These are phyloP conservation scores for Annulohypoxylon nitens DNA, from an alignment of 495 filamentous ascomycete species.

Conservation along the genomic window DNA sequence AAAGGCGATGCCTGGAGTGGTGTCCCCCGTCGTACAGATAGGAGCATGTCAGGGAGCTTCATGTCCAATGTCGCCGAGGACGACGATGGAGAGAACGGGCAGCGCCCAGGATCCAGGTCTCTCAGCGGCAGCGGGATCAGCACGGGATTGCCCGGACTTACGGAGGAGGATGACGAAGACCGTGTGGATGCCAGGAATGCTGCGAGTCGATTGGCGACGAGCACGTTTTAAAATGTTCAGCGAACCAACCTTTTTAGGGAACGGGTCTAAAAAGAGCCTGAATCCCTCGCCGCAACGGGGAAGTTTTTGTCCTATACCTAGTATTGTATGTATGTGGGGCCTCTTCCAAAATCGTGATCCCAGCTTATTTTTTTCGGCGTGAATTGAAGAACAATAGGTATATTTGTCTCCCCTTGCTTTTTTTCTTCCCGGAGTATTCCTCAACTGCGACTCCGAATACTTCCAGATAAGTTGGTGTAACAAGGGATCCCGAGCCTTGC, in stretches of 20 bases:
- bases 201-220: constrained; percentile 90
- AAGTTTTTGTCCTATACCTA: constrained; percentile 40
- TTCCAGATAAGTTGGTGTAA: background rate
- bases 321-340: constrained; percentile 37
- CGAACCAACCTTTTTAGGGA: constrained; percentile 25
- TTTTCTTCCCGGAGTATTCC: background rate
- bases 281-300: constrained; percentile 30
- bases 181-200: constrained; percentile 95
- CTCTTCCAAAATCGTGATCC: constrained; percentile 21
- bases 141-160: constrained; percentile 69
- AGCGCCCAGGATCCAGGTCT: constrained; percentile 53
- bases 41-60: constrained; percentile 79
- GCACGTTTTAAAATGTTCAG: constrained; percentile 76
- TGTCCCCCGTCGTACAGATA: constrained; percentile 83
- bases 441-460: constrained; percentile 20
- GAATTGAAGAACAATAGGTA: constrained; percentile 31
- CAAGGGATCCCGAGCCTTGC: constrained; percentile 24
- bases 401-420: constrained; percentile 10
- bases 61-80: constrained; percentile 60
- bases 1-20: constrained; percentile 98
- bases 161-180: constrained; percentile 94
- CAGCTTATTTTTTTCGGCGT: constrained; percentile 29
- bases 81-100: constrained; percentile 60
- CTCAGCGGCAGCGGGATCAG: constrained; percentile 70
- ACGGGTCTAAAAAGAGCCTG: constrained; percentile 35